phyloP scores from a whole-genome alignment of 148 eudicot species.

The Talinum fruticosum region DNA sequence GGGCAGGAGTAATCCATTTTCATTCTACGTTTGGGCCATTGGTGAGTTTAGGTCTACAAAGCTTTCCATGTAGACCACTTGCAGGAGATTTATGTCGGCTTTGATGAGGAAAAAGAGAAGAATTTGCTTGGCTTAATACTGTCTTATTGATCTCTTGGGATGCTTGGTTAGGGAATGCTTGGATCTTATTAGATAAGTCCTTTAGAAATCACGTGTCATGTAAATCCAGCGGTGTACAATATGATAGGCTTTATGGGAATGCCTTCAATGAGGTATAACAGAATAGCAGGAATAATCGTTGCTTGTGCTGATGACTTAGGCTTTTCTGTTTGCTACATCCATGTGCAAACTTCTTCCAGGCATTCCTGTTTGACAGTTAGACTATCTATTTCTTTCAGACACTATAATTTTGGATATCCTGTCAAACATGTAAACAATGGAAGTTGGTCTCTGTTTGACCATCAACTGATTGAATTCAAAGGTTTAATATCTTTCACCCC shows the following conservation, averaged over 20 bases:
- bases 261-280: neutral
- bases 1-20: neutral
- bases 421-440: neutral
- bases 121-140: neutral
- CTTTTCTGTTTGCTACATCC: neutral
- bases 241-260: neutral
- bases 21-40: neutral
- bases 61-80: neutral
- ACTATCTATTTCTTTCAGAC: neutral
- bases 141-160: neutral
- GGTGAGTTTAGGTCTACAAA: neutral
- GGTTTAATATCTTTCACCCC: neutral
- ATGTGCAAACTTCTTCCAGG: neutral
- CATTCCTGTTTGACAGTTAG: neutral
- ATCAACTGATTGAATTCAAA: neutral
- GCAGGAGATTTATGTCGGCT: neutral
- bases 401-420: neutral
- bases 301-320: neutral
- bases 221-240: neutral
- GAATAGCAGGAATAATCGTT: neutral
- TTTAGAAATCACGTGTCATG: neutral
- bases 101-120: neutral
- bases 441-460: neutral
- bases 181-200: neutral
- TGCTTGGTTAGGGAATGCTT: neutral